Evolutionary conservation across 352 stramenopile genomes (phyloP).

Genomic region (Stramenopiles sp.): DNA sequence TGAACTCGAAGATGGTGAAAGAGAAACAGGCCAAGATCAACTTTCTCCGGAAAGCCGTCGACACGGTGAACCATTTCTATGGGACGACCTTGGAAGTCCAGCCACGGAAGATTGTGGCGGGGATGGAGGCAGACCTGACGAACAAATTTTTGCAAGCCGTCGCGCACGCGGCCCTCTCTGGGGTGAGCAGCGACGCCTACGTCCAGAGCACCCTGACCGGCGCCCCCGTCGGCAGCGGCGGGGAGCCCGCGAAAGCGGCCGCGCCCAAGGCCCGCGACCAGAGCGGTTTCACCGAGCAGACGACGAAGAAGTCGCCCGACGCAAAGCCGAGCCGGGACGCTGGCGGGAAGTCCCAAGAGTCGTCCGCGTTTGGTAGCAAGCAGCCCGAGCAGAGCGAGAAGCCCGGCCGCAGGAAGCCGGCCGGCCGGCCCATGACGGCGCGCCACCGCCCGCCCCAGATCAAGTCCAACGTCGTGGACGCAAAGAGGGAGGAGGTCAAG

Average conservation of each 20-base stretch:
- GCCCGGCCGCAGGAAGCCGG: conserved; percentile 23
- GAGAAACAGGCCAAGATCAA: conserved; percentile 75
- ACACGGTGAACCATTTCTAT: conserved; percentile 54
- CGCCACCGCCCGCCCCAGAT: conserved; percentile 55
- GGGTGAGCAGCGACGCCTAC: too few relatives aligned
- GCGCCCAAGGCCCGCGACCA: too few relatives aligned
- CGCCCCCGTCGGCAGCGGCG: too few relatives aligned
- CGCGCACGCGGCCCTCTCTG: conserved; percentile 41
- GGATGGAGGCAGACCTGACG: conserved; percentile 72
- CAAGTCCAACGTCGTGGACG: conserved; percentile 30
- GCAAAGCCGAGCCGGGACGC: too few relatives aligned
- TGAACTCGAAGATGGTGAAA: conserved; percentile 66
- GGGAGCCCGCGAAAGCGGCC: too few relatives aligned
- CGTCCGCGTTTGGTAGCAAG: too few relatives aligned
- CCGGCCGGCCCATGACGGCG: conserved; percentile 45
- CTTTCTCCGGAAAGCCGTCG: conserved; percentile 63
- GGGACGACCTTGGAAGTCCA: conserved; percentile 55
- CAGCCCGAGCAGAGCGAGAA: too few relatives aligned
- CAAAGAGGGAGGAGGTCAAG: conserved; percentile 39
- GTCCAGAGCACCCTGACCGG: too few relatives aligned
- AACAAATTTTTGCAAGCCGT: conserved; percentile 77
- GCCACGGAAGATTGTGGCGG: conserved; percentile 66
- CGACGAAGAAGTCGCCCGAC: too few relatives aligned
- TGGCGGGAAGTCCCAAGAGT: too few relatives aligned
- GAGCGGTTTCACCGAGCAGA: too few relatives aligned